Evolutionary conservation across 2,329 filamentous ascomycete genomes (phyloP).

Genomic region (Lasiodiplodia sp.): DNA sequence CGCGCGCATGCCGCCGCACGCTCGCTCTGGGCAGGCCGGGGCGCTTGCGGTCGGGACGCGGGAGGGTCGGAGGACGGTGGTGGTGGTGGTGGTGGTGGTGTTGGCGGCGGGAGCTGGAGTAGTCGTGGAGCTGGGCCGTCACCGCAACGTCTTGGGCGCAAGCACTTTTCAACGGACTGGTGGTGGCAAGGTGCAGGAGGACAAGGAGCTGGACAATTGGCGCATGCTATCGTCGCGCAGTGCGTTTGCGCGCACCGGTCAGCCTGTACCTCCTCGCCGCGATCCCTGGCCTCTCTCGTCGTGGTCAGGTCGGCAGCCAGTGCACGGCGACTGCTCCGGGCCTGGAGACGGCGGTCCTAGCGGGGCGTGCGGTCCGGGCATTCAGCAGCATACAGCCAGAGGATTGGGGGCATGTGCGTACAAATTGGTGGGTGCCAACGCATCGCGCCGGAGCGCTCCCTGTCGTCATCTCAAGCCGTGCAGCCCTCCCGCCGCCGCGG

Average conservation of each 20-base stretch:
- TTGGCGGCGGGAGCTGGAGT: slow-evolving; percentile 1
- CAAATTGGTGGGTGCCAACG: slow-evolving; percentile 26
- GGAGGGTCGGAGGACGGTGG: not conserved
- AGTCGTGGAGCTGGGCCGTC: slow-evolving; percentile 9
- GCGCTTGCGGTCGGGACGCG: not conserved
- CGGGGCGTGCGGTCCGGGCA: slow-evolving; percentile 24
- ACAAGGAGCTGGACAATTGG: slow-evolving; percentile 20
- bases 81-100: not conserved
- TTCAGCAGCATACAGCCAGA: slow-evolving; percentile 19
- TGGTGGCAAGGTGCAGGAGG: slow-evolving; percentile 24
- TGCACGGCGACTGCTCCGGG: slow-evolving; percentile 26
- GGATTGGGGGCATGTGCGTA: slow-evolving; percentile 27
- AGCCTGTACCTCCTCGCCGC: slow-evolving; percentile 25
- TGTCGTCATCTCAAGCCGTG: slow-evolving; percentile 27
- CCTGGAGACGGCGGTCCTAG: slow-evolving; percentile 27
- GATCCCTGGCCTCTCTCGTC: slow-evolving; percentile 27
- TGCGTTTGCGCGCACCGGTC: slow-evolving; percentile 25
- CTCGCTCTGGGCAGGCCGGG: slow-evolving; percentile 12
- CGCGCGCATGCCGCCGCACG: slow-evolving; percentile 24
- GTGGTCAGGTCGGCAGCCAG: slow-evolving; percentile 26
- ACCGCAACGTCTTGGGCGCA: slow-evolving; percentile 19
- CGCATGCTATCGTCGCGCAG: slow-evolving; percentile 16
- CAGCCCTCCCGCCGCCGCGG: slow-evolving; percentile 23
- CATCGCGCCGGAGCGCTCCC: slow-evolving; percentile 25
- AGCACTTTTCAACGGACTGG: slow-evolving; percentile 3